phyloP scores from a whole-genome alignment of 1,284 basidiomycete species.

The Trichosporon sp. region DNA sequence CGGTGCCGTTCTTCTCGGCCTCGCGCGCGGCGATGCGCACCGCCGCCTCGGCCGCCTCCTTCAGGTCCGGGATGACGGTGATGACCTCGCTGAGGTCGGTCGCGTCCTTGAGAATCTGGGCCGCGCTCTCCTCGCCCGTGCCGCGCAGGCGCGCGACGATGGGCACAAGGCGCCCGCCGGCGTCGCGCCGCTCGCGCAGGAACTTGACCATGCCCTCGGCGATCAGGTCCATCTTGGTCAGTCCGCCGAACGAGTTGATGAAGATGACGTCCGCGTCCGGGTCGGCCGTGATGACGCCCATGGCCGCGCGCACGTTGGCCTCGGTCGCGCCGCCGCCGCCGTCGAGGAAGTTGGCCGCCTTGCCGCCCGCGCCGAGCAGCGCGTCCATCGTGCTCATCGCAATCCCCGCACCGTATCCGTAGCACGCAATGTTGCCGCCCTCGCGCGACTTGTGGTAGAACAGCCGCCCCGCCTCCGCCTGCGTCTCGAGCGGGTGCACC shows the following conservation, averaged over 20 bases:
- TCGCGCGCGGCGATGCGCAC: constrained; percentile 11
- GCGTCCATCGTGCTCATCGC: constrained; percentile 30
- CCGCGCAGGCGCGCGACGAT: constrained; percentile 24
- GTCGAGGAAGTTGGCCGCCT: constrained; percentile 32
- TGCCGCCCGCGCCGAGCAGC: constrained; percentile 22
- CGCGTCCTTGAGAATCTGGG: constrained; percentile 18
- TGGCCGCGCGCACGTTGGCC: constrained; percentile 26
- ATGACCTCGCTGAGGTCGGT: constrained; percentile 13
- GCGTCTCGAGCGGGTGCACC: constrained; percentile 18
- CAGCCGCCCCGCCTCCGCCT: constrained; percentile 15
- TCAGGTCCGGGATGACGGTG: constrained; percentile 20
- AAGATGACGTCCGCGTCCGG: constrained; percentile 26
- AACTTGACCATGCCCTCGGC: constrained; percentile 16
- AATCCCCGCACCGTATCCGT: constrained; percentile 24
- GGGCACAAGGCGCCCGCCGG: constrained; percentile 13
- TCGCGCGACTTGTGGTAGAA: constrained; percentile 23
- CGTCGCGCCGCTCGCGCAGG: constrained; percentile 8
- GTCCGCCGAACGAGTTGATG: constrained; percentile 30
- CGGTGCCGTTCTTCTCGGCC: background rate
- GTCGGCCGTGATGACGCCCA: constrained; percentile 24
- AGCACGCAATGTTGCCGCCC: constrained; percentile 23
- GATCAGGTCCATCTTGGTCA: constrained; percentile 30
- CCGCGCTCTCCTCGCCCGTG: constrained; percentile 25
- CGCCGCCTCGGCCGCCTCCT: constrained; percentile 20
- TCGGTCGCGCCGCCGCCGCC: constrained; percentile 32